A percentile compares a stretch with the other conserved stretches of the same genome.
Evolutionary conservation across 495 filamentous ascomycete genomes (phyloP).

Genomic region (Xanthoparmelia taractica): DNA sequence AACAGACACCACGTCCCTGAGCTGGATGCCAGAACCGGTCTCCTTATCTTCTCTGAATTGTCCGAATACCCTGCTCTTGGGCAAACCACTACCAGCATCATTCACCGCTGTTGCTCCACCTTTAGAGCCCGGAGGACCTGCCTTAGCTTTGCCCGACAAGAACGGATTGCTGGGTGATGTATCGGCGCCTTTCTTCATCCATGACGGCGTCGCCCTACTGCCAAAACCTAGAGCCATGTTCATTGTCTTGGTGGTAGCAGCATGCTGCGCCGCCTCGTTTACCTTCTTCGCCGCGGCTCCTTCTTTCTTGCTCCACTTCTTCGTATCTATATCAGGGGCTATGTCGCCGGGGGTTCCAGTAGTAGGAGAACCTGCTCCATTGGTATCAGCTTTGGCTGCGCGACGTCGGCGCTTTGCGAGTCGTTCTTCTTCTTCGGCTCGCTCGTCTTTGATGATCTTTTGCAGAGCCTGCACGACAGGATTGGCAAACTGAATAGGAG

Average conservation of each 20-base stretch:
- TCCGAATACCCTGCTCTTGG: slow-evolving; percentile 29
- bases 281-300: slow-evolving; percentile 39
- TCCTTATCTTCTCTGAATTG: slow-evolving; percentile 44
- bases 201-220: slow-evolving; percentile 23
- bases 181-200: slow-evolving; percentile 20
- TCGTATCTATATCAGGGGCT: slow-evolving; percentile 41
- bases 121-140: slow-evolving; percentile 9
- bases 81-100: slow-evolving; percentile 10
- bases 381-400: slow-evolving; percentile 32
- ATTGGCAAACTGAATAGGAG: slow-evolving; percentile 22
- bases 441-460: slow-evolving; percentile 33
- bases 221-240: slow-evolving; percentile 25
- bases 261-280: slow-evolving; percentile 44
- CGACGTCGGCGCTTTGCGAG: slow-evolving; percentile 45
- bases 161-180: slow-evolving; percentile 20
- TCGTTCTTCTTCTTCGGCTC: slow-evolving; percentile 44
- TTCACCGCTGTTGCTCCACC: slow-evolving; percentile 3
- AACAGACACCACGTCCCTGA: slow-evolving; percentile 45
- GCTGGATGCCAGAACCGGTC: slow-evolving; percentile 40
- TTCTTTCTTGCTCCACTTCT: slow-evolving; percentile 52
- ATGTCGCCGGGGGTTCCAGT: slow-evolving; percentile 38
- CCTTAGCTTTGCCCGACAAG: slow-evolving; percentile 15
- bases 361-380: slow-evolving; percentile 33
- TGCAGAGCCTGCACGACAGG: slow-evolving; percentile 28
- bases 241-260: slow-evolving; percentile 26